phyloP scores from a whole-genome alignment of 1,139 yeast genomes.

The Blastobotrys malaysiensis region DNA sequence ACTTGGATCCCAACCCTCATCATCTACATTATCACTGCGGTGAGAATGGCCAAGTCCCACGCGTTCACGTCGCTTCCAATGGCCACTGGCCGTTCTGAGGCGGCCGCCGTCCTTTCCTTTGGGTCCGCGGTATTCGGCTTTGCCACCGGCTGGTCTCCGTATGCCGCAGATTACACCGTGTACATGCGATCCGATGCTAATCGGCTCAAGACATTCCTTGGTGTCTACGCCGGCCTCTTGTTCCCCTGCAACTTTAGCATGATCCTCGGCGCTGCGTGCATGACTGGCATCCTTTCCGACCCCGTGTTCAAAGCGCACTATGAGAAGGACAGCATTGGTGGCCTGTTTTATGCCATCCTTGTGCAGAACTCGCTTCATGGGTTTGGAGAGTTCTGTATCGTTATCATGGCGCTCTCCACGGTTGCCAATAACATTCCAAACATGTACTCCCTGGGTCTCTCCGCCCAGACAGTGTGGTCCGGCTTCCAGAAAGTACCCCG shows the following conservation, averaged over 20 bases:
- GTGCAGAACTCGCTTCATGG: constrained; percentile 78
- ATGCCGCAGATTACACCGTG: constrained; percentile 87
- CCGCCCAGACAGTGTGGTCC: constrained; percentile 80
- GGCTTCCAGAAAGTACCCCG: constrained; percentile 70
- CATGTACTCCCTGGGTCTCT: constrained; percentile 81
- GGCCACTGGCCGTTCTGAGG: constrained; percentile 43
- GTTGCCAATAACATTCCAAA: constrained; percentile 89
- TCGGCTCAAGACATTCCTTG: constrained; percentile 53
- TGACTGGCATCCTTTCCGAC: constrained; percentile 49
- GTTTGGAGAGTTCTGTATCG: constrained; percentile 87
- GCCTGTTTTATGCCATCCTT: constrained; percentile 70
- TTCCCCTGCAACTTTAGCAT: constrained; percentile 67
- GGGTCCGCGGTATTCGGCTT: constrained; percentile 86
- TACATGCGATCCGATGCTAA: constrained; percentile 67
- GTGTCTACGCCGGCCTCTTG: constrained; percentile 58
- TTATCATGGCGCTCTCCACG: constrained; percentile 72
- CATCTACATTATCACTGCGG: constrained; percentile 71
- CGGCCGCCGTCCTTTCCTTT: constrained; percentile 74
- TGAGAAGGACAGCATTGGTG: constrained; percentile 61
- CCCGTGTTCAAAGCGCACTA: constrained; percentile 49
- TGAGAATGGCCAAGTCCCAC: constrained; percentile 62
- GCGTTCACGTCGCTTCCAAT: constrained; percentile 49
- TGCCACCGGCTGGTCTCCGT: constrained; percentile 94
- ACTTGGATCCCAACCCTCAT: constrained; percentile 81
- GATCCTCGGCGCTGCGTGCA: constrained; percentile 84